Percentiles rank a stretch among this genome's conserved stretches.
These are phyloP conservation scores for Tephrocybe sp. DNA, from an alignment of 768 basidiomycete genomes.

Conservation along the genomic window DNA sequence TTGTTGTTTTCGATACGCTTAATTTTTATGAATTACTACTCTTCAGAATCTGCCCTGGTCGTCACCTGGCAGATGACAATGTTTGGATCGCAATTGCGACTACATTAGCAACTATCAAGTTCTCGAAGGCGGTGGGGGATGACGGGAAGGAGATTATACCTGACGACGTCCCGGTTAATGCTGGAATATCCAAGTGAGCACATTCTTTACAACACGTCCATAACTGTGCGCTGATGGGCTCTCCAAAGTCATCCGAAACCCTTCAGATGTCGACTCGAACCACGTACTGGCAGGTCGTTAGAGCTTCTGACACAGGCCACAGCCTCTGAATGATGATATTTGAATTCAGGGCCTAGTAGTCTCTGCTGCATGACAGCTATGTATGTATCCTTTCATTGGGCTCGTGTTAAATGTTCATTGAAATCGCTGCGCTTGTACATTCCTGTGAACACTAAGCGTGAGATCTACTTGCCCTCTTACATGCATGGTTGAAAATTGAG, in stretches of 20 bases:
- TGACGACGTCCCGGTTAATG: background rate
- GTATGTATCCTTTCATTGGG: no score
- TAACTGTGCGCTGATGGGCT: background rate
- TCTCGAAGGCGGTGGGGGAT: conserved; percentile 9
- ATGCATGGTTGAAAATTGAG: no score
- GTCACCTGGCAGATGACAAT: conserved; percentile 37
- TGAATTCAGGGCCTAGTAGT: background rate
- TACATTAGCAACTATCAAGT: conserved; percentile 10
- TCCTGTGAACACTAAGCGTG: no score
- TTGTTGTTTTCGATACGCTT: background rate
- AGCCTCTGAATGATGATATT: background rate
- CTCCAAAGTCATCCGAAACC: conserved; percentile 21
- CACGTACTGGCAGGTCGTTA: conserved; percentile 15
- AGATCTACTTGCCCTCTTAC: no score
- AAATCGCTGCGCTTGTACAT: no score
- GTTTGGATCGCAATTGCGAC: conserved; percentile 22
- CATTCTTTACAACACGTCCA: background rate
- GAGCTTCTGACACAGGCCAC: background rate
- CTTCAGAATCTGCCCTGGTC: conserved; percentile 30
- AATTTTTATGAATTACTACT: background rate
- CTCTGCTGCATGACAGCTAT: no score
- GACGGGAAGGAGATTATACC: conserved; percentile 14
- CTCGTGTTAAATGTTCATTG: no score
- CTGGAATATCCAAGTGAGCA: background rate
- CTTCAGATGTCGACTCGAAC: conserved; percentile 22